A percentile compares a stretch with the other conserved stretches of the same genome.
phyloP scores from a whole-genome alignment of 2,329 filamentous ascomycete genomes.

The Exophiala mesophila region DNA sequence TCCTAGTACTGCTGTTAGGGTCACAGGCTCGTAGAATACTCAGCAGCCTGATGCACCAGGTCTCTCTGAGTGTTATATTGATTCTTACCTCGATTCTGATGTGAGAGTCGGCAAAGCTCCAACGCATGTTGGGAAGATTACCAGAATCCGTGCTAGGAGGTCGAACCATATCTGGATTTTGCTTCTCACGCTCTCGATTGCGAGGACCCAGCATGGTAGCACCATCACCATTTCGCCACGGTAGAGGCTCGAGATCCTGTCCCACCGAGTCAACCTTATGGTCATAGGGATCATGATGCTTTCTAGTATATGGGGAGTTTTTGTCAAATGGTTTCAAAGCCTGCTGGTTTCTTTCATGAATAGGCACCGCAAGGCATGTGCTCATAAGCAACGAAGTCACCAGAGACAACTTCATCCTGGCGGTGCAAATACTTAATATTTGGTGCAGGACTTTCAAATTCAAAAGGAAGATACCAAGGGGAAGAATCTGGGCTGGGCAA shows the following conservation, averaged over 20 bases:
- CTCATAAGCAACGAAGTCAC: slow-evolving; percentile 16
- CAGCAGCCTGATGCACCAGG: no score
- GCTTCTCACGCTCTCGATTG: slow-evolving; percentile 61
- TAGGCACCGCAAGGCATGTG: slow-evolving; percentile 15
- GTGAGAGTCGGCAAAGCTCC: slow-evolving; percentile 64
- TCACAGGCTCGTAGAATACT: no score
- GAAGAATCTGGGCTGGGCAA: neutral
- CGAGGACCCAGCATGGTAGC: slow-evolving; percentile 64
- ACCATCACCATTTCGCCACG: slow-evolving; percentile 60
- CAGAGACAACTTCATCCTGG: slow-evolving; percentile 15
- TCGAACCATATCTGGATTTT: slow-evolving; percentile 67
- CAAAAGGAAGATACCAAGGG: neutral
- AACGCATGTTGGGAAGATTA: slow-evolving; percentile 65
- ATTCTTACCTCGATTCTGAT: slow-evolving; percentile 56
- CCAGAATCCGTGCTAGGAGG: slow-evolving; percentile 71
- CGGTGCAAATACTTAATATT: no score
- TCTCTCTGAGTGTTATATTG: no score
- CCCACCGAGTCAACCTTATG: slow-evolving; percentile 20
- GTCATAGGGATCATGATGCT: slow-evolving; percentile 19
- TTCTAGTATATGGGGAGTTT: slow-evolving; percentile 15
- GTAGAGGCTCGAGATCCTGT: slow-evolving; percentile 46
- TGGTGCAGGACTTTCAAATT: neutral
- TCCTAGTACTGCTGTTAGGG: slow-evolving; percentile 52
- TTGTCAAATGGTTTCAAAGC: slow-evolving; percentile 8
- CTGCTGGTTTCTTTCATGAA: slow-evolving; percentile 38